Base-by-base conservation (phyloP, 306 rosid species). In the Ormosia emarginata region DNA sequence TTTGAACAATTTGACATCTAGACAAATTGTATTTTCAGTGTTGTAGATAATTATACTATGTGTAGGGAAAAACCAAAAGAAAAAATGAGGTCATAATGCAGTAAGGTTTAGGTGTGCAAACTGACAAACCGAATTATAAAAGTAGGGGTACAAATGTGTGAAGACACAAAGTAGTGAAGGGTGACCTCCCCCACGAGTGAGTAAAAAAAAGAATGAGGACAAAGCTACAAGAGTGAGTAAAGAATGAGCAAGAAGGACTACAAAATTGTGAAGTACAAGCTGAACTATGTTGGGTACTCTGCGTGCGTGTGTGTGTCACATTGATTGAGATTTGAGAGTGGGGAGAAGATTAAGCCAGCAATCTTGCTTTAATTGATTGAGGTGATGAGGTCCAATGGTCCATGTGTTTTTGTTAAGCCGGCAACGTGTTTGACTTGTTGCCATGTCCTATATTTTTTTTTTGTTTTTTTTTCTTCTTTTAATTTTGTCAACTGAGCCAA, bases 81-180 rank as follows among this genome's bases (percentile, higher is more conserved):
- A 15, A 58, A 69, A 67, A 79, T 94, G 95, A 89, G 62, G 93
- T 92, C 95, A 90, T 62, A 47, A 57, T 79, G 88, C 5, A 47
- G 89, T 92, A 87, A 92, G 93, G 86, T 65, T 85, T 91, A 87
- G 90, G 92, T 92, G 87, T 78, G 81, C 78, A 68, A 88, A 74
- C 6, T 62, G 92, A 90, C 91, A 91, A 90, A 80, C 37, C 30
- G 39, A 53, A 79, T 72, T 10, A 62, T 72, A 74, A 84, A 81
- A 77, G 53, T 30, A 63, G 40, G 65, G 46, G 44, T 46, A 40
- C 14, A 63, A 65, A 63, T 40, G 41, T 53, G 55, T 37, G 64
- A 44, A 77, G 87, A 89, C 90, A 89, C 64, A 82, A 87, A 87
- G 85, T 85, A 89, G 91, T 88, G 94, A 86, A 66, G 80, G 77